Base-by-base conservation (phyloP, 176 grass and related monocot species). In the Juncus inflexus region DNA sequence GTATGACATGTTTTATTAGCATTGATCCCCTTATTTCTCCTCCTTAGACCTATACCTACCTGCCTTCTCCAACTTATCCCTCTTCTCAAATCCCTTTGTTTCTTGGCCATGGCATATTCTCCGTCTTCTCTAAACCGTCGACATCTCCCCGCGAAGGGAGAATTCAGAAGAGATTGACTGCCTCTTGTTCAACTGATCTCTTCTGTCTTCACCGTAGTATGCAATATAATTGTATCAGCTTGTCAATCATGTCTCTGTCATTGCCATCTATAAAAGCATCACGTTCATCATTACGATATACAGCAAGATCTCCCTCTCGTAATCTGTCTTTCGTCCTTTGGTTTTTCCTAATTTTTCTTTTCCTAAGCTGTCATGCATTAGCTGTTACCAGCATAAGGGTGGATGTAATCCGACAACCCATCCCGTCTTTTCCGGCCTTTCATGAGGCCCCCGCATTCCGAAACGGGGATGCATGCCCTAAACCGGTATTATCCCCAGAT, bases 361-460 rank as follows among this genome's bases (percentile, higher is more conserved):
- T 77, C 13, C 74, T 77, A 11, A 13, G 50, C 16, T 50, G 61
- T 12, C 12, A 43, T 4, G 57, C 50, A 12, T 28, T 77, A 12
- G 50, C 54, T 6, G 80, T 12, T 2, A 13, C 35, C 3, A 38
- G 65, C 64, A 89, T 89, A 40, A 78, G 77, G 3, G 86, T 78
- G 3, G 77, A 89, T 37, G 63, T 78, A 7, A 81, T 89, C 58
- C 73, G 77, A 0, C 59, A 74, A 0, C 80, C 80, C 3, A 55
- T 81, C 2, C 9, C 52, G 3, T 15, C 76, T 4, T 74, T 73
- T 58, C 72, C 65, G 0, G 52, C 52, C 12, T 91, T 91, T 61
- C 10, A 66, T 7, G 89, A 91, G 74, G 84, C 89, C 5, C 89
- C 89, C 0, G 83, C 84, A 40, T 91, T 87, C 74, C 78, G 84